Evolutionary conservation across 257 asterid genomes (phyloP).

Genomic region (Solanum sejunctum): DNA sequence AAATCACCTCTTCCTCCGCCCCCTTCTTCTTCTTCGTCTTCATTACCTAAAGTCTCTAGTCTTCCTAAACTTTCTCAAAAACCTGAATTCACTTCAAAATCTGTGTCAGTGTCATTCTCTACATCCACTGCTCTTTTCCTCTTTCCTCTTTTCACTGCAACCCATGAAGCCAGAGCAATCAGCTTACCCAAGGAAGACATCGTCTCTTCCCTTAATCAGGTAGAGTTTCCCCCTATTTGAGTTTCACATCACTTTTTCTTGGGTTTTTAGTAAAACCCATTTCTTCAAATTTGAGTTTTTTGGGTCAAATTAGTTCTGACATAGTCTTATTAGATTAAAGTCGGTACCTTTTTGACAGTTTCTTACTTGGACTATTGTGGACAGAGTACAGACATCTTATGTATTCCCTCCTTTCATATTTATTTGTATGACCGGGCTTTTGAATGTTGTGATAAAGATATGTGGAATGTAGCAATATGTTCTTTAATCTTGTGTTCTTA

Average conservation of each 20-base stretch:
- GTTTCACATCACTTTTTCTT: neutral
- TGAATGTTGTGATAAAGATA: neutral
- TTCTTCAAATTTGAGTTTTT: neutral
- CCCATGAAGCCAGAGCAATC: slow-evolving; percentile 57
- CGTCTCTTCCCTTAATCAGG: slow-evolving; percentile 83
- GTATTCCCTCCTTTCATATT: neutral
- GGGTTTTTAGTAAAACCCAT: neutral
- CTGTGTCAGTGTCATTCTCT: slow-evolving; percentile 27
- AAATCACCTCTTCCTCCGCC: slow-evolving; percentile 32
- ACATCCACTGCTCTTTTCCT: slow-evolving; percentile 53
- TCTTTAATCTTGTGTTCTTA: neutral
- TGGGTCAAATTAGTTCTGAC: neutral
- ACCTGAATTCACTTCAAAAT: slow-evolving; percentile 11
- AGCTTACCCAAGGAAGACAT: slow-evolving; percentile 71
- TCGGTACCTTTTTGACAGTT: neutral
- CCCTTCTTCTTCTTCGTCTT: slow-evolving; percentile 14
- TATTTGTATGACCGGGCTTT: neutral
- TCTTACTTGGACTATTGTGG: neutral
- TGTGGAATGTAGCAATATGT: neutral
- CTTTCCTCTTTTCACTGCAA: slow-evolving; percentile 41
- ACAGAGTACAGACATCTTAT: neutral
- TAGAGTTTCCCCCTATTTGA: neutral
- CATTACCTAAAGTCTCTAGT: slow-evolving; percentile 6
- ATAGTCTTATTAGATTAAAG: neutral
- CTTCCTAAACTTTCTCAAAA: slow-evolving; percentile 22